These are phyloP conservation scores for Penicillium roqueforti DNA, from an alignment of 495 filamentous ascomycete species.

Conservation along the genomic window DNA sequence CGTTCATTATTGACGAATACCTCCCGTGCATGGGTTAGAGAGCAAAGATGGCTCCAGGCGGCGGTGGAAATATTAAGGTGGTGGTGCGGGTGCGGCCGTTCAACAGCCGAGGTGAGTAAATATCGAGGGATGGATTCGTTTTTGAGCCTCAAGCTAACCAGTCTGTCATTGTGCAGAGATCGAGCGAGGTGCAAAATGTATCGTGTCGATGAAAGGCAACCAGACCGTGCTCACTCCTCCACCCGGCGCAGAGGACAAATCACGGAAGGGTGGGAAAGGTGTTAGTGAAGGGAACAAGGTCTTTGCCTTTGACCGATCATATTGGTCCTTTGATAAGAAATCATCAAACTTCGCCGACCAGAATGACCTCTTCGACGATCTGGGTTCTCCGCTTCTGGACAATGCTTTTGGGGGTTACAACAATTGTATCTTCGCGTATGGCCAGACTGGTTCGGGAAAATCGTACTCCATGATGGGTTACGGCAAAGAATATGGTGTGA, in stretches of 20 bases:
- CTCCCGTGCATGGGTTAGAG: slow-evolving; percentile 38
- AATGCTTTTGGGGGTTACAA: slow-evolving; percentile 99
- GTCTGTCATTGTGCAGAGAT: slow-evolving; percentile 53
- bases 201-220: slow-evolving; percentile 89
- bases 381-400: slow-evolving; percentile 88
- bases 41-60: slow-evolving; percentile 64
- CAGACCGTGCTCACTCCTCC: slow-evolving; percentile 87
- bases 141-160: background rate
- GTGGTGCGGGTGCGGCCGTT: slow-evolving; percentile 94
- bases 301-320: slow-evolving; percentile 95
- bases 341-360: slow-evolving; percentile 86
- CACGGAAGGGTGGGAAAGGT: slow-evolving; percentile 56
- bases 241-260: slow-evolving; percentile 55
- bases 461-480: slow-evolving; percentile 99
- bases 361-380: slow-evolving; percentile 78
- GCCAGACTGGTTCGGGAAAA: slow-evolving; percentile 97
- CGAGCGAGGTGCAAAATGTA: slow-evolving; percentile 91
- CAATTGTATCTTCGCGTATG: slow-evolving; percentile 99
- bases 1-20: slow-evolving; percentile 13
- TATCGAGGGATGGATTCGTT: slow-evolving; percentile 8
- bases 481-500: slow-evolving; percentile 92
- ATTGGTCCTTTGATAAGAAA: slow-evolving; percentile 91
- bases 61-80: slow-evolving; percentile 99
- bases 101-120: slow-evolving; percentile 76
- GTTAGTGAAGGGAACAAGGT: slow-evolving; percentile 74